Percentiles rank a stretch among this genome's conserved stretches.
phyloP scores from a whole-genome alignment of 495 filamentous ascomycete genomes.

The Melanomma pulvis-pyrius region DNA sequence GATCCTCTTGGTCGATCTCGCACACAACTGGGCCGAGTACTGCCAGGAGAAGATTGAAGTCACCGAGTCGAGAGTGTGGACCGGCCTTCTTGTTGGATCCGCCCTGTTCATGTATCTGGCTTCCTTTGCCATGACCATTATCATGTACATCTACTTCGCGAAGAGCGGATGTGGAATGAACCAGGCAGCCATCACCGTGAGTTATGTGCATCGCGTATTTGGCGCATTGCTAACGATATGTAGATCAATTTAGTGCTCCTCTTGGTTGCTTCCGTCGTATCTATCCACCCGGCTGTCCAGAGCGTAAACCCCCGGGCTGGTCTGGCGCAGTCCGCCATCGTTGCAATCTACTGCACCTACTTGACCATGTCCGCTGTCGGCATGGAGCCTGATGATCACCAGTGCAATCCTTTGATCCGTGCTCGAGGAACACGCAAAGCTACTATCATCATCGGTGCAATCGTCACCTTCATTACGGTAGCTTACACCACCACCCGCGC shows the following conservation, averaged over 20 bases:
- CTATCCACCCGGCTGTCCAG: slow-evolving; percentile 88
- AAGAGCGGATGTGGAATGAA: slow-evolving; percentile 86
- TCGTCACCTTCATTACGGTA: slow-evolving; percentile 95
- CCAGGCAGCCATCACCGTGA: slow-evolving; percentile 71
- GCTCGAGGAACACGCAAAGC: slow-evolving; percentile 88
- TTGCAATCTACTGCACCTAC: slow-evolving; percentile 97
- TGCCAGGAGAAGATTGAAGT: slow-evolving; percentile 93
- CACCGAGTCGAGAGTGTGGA: slow-evolving; percentile 81
- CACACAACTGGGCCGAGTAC: slow-evolving; percentile 97
- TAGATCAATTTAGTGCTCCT: slow-evolving; percentile 84
- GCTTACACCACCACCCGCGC: slow-evolving; percentile 97
- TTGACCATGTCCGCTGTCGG: slow-evolving; percentile 97
- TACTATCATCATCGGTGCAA: slow-evolving; percentile 85
- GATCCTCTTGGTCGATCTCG: slow-evolving; percentile 90
- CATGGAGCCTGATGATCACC: slow-evolving; percentile 95
- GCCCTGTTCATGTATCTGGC: slow-evolving; percentile 92
- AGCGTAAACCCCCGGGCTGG: slow-evolving; percentile 91
- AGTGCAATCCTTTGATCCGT: slow-evolving; percentile 90
- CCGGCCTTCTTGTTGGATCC: slow-evolving; percentile 82
- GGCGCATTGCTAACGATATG: slow-evolving; percentile 30
- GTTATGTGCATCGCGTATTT: slow-evolving; percentile 17
- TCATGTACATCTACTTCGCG: slow-evolving; percentile 98
- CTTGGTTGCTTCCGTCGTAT: slow-evolving; percentile 77
- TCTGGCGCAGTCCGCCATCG: slow-evolving; percentile 95
- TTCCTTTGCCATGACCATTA: slow-evolving; percentile 86